Evolutionary conservation across 106 monocot genomes (phyloP).

Genomic region (Gastrodia elata): DNA sequence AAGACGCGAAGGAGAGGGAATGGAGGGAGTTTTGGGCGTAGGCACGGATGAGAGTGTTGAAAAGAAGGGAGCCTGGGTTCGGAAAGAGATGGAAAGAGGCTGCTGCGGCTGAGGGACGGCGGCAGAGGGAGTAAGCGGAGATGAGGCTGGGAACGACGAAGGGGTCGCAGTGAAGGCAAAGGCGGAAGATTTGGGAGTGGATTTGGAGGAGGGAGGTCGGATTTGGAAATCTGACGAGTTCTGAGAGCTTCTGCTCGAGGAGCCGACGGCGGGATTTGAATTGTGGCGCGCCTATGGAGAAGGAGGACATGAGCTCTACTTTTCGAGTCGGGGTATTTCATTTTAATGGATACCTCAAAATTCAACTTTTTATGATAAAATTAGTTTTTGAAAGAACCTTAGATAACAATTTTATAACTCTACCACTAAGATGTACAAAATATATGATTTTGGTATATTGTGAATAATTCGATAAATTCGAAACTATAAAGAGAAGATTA

Average conservation of each 20-base stretch:
- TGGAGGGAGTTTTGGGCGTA: constrained; percentile 21
- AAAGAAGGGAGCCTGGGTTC: constrained; percentile 44
- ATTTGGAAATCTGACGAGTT: constrained; percentile 42
- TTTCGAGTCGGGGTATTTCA: too few relatives aligned
- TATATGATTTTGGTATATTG: too few relatives aligned
- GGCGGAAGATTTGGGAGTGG: constrained; percentile 43
- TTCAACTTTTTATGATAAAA: too few relatives aligned
- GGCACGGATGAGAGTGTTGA: constrained; percentile 65
- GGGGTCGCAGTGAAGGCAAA: constrained; percentile 43
- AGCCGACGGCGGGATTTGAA: constrained; percentile 44
- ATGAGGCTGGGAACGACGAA: constrained; percentile 59
- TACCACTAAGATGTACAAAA: too few relatives aligned
- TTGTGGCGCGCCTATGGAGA: constrained; percentile 14
- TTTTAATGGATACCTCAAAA: too few relatives aligned
- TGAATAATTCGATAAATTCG: too few relatives aligned
- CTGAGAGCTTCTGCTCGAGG: constrained; percentile 41
- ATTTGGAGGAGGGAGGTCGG: constrained; percentile 26
- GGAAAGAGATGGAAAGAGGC: constrained; percentile 36
- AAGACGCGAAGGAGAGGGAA: constrained; percentile 22
- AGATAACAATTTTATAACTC: too few relatives aligned
- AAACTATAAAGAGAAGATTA: too few relatives aligned
- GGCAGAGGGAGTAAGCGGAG: constrained; percentile 50
- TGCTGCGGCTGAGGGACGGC: constrained; percentile 19
- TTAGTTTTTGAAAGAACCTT: too few relatives aligned
- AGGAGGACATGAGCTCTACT: background rate